Conservation (phyloP, 305 asterid genomes). For the Fraxinus sp. region DNA sequence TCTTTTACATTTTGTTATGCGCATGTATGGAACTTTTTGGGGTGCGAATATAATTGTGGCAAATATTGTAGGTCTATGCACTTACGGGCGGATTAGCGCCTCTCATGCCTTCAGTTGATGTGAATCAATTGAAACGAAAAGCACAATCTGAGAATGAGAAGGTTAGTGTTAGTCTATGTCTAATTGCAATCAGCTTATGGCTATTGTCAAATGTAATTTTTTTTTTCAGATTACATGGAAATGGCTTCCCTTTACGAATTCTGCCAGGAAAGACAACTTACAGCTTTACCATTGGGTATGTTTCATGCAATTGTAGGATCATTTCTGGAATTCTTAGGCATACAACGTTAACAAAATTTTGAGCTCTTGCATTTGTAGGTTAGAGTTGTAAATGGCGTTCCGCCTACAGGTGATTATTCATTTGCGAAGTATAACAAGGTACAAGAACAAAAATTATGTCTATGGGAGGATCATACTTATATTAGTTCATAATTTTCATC, state of each 20-base stretch:
- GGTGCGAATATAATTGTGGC: constrained; percentile 2
- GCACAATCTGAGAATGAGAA: constrained; percentile 75
- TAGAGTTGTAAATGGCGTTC: constrained; percentile 87
- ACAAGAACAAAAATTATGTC: constrained; percentile 17
- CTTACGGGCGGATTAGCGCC: constrained; percentile 95
- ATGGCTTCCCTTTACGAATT: constrained; percentile 91
- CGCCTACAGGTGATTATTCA: constrained; percentile 90
- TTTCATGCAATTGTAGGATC: constrained; percentile 11
- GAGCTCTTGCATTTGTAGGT: constrained; percentile 52
- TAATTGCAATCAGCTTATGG: not conserved
- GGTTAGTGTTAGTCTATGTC: constrained; percentile 38
- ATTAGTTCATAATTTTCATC: constrained; percentile 1
- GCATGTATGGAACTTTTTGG: not conserved
- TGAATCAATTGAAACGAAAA: constrained; percentile 69
- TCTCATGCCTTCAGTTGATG: constrained; percentile 77
- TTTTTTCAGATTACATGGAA: constrained; percentile 84
- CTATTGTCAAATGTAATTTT: not conserved
- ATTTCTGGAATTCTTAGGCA: not conserved
- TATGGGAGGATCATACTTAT: not conserved
- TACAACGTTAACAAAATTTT: constrained; percentile 9
- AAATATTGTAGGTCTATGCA: constrained; percentile 67
- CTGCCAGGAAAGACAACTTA: constrained; percentile 83
- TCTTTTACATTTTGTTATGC: not conserved
- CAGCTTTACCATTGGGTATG: constrained; percentile 95
- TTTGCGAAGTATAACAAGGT: constrained; percentile 96